Conservation (phyloP, 805 yeast species). For the Metschnikowia shivogae region DNA sequence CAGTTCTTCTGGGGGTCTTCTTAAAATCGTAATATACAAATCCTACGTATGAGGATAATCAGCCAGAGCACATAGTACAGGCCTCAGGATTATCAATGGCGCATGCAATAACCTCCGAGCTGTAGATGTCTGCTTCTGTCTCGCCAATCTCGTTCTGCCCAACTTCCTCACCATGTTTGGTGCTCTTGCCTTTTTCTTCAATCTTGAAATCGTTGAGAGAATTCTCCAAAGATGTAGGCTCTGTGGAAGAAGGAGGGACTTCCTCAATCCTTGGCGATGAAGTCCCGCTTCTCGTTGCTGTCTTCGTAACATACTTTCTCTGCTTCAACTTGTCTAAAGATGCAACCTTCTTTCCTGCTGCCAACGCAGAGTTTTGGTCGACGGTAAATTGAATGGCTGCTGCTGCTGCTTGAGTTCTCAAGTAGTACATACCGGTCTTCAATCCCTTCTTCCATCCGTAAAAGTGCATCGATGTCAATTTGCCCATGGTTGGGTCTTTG, state of each 20-base stretch:
- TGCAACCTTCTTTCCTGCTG: conserved; percentile 38
- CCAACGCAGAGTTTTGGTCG: conserved; percentile 39
- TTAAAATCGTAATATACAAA: conserved; percentile 1
- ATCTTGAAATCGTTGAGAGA: conserved; percentile 45
- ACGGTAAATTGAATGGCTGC: conserved; percentile 86
- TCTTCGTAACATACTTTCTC: conserved; percentile 32
- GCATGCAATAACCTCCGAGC: conserved; percentile 92
- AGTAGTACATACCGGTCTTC: conserved; percentile 97
- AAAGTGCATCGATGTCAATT: conserved; percentile 96
- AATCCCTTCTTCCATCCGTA: conserved; percentile 98
- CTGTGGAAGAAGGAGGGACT: conserved; percentile 30
- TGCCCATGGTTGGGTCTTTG: conserved; percentile 90
- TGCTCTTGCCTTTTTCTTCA: conserved; percentile 17
- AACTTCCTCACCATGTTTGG: conserved; percentile 3
- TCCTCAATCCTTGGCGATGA: conserved; percentile 19
- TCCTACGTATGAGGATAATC: conserved; percentile 13
- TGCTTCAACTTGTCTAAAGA: conserved; percentile 35
- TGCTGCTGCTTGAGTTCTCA: conserved; percentile 96
- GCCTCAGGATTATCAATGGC: conserved; percentile 96
- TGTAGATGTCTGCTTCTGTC: conserved; percentile 74
- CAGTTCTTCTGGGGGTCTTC: neutral
- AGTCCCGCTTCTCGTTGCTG: conserved; percentile 19
- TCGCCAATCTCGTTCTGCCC: conserved; percentile 18
- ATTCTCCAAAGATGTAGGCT: conserved; percentile 41
- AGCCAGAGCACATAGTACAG: conserved; percentile 99